A percentile compares a stretch with the other conserved stretches of the same genome.
Evolutionary conservation across 495 filamentous ascomycete species (phyloP).

Genomic region (Aspergillus olivimuriae): DNA sequence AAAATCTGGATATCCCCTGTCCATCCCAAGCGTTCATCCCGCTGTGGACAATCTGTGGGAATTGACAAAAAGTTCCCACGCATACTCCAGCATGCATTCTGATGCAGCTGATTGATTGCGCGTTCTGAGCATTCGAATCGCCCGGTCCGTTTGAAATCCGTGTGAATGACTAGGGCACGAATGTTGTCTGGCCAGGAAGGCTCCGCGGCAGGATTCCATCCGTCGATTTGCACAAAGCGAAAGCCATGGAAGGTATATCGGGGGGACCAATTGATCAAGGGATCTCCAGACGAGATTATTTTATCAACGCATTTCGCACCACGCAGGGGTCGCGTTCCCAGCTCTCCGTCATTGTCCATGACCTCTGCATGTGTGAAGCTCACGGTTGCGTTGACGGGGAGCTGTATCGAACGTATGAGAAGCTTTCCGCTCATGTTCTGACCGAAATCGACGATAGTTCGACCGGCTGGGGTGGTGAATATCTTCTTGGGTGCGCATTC

Average conservation of each 20-base stretch:
- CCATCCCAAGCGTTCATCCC: conserved; percentile 54
- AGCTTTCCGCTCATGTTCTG: conserved; percentile 51
- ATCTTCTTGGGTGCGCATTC: conserved; percentile 27
- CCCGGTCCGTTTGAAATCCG: conserved; percentile 43
- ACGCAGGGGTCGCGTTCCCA: conserved; percentile 43
- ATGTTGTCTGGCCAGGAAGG: conserved; percentile 19
- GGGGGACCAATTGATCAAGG: conserved; percentile 18
- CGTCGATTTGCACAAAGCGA: conserved; percentile 45
- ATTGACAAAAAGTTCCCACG: conserved; percentile 49
- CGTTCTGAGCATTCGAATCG: conserved; percentile 41
- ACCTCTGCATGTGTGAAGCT: conserved; percentile 47
- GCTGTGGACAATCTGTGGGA: conserved; percentile 50
- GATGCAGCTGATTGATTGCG: conserved; percentile 42
- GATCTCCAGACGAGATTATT: conserved; percentile 22
- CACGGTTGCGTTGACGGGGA: conserved; percentile 19
- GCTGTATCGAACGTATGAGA: conserved; percentile 25
- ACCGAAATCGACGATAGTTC: conserved; percentile 48
- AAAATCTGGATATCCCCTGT: conserved; percentile 52
- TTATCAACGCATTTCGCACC: conserved; percentile 38
- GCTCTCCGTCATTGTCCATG: conserved; percentile 44
- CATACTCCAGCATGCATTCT: conserved; percentile 49
- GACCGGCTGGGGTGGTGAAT: conserved; percentile 41
- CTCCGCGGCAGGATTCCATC: conserved; percentile 24
- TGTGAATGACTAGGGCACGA: conserved; percentile 43
- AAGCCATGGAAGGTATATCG: conserved; percentile 53